These are phyloP conservation scores for Sphagnum fallax DNA, from an alignment of 228 moss, liverwort and hornwort genomes.

Conservation along the genomic window DNA sequence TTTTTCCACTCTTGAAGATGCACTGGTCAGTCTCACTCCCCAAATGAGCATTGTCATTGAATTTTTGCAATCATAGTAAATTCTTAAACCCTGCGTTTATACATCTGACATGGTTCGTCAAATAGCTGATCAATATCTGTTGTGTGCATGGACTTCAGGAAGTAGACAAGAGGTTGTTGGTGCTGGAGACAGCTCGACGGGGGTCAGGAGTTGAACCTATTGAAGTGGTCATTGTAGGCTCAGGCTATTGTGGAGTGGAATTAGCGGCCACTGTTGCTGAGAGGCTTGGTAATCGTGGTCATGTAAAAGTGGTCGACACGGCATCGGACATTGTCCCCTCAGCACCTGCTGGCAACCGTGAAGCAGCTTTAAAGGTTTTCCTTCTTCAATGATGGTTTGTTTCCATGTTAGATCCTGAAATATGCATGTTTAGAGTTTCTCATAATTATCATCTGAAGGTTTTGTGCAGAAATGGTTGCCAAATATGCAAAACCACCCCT, in stretches of 20 bases:
- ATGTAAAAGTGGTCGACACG: slow-evolving; percentile 74
- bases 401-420: not conserved
- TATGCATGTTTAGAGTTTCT: no score
- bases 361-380: slow-evolving; percentile 73
- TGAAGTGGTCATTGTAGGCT: slow-evolving; percentile 83
- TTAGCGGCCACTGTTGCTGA: slow-evolving; percentile 88
- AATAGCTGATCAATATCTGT: no score
- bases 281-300: slow-evolving; percentile 70
- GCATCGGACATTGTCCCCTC: slow-evolving; percentile 58
- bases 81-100: no score
- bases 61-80: no score
- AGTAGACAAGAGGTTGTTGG: slow-evolving; percentile 72
- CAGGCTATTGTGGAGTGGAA: slow-evolving; percentile 88
- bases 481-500: not conserved
- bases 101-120: no score
- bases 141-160: slow-evolving; percentile 28
- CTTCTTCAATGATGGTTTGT: not conserved
- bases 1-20: slow-evolving; percentile 68
- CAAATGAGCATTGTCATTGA: no score
- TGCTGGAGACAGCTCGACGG: slow-evolving; percentile 47
- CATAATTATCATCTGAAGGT: not conserved
- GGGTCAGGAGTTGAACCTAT: slow-evolving; percentile 37
- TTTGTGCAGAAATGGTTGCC: not conserved
- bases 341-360: slow-evolving; percentile 83
- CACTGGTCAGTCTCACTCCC: slow-evolving; percentile 48